Evolutionary conservation across 257 asterid species (phyloP).

Genomic region (Petunia secreta): DNA sequence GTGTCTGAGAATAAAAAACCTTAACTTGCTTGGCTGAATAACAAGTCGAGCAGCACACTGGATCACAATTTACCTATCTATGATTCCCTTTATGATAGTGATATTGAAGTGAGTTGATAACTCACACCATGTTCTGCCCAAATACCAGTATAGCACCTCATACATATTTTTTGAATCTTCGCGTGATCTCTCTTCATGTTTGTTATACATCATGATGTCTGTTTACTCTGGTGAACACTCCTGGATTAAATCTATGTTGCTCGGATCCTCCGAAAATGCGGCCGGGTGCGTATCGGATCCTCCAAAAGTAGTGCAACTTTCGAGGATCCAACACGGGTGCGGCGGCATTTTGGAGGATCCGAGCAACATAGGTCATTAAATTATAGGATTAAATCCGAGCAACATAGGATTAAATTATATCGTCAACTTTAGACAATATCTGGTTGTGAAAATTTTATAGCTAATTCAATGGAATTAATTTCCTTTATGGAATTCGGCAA

Average conservation of each 20-base stretch:
- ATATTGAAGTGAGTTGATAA: background rate
- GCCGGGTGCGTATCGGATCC: no score
- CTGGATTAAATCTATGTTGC: background rate
- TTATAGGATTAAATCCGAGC: no score
- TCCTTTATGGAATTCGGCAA: background rate
- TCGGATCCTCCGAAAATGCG: no score
- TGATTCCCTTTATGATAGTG: background rate
- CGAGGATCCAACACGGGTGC: no score
- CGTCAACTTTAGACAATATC: background rate
- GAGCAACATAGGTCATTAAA: no score
- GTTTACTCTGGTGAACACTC: constrained; percentile 14
- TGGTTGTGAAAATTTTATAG: background rate
- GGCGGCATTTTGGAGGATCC: no score
- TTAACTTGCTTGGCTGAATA: background rate
- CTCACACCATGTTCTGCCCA: constrained; percentile 9
- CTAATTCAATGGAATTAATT: background rate
- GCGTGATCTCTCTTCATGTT: background rate
- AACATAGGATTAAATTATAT: background rate
- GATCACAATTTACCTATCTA: background rate
- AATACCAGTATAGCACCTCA: background rate
- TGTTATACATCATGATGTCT: background rate
- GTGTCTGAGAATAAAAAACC: background rate
- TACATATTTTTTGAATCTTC: background rate
- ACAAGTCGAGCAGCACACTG: background rate
- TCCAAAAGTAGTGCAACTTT: no score